Evolutionary conservation across 1,139 yeast genomes (phyloP), one percentile per base, ranked within the genome.

Genomic region (Yarrowia galli): DNA sequence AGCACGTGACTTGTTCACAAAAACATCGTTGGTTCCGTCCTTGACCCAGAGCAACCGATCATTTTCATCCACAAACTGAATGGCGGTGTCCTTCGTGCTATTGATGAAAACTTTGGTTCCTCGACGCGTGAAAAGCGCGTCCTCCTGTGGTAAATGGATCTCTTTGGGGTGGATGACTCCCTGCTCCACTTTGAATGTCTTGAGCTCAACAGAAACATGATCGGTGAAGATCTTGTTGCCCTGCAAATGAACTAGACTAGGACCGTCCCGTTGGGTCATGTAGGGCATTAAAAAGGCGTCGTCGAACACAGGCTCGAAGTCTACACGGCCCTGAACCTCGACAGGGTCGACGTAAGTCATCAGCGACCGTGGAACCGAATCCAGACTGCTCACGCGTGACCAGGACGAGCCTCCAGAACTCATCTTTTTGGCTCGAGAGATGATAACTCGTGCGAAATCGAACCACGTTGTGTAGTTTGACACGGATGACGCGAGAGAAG

Each of bases 141-240:
- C 5, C 18, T 2, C 7, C n/a, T 15, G 8, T 8, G n/a, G 40
- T 5, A 6, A 15, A 16, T 36, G 40, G 5, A 4, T 6, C 8
- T 13, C 16, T 15, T 36, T 16, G n/a, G 40, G 3, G 5, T 5
- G 15, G 40, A 43, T 20, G 25, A 15, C 48, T 5, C 13, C 49
- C 32, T 46, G 8, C 18, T 46, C 5, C 12, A 46, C 49, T 18
- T 23, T 16, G 23, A 46, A 46, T 0, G 49, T 46, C 6, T n/a
- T 9, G 18, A 46, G 32, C 10, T 46, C 12, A 9, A 46, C 12
- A 16, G 49, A 23, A 9, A 46, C 49, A 8, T 16, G 13, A 13
- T 46, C 49, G 25, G 49, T 46, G 32, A 46, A 46, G 18, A 46
- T 6, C 13, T 23, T 15, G 32, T 46, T 46, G 28, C 49, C 49